Evolutionary conservation across 225 moss, liverwort and hornwort species (phyloP).

Genomic region (Neckera pumila): DNA sequence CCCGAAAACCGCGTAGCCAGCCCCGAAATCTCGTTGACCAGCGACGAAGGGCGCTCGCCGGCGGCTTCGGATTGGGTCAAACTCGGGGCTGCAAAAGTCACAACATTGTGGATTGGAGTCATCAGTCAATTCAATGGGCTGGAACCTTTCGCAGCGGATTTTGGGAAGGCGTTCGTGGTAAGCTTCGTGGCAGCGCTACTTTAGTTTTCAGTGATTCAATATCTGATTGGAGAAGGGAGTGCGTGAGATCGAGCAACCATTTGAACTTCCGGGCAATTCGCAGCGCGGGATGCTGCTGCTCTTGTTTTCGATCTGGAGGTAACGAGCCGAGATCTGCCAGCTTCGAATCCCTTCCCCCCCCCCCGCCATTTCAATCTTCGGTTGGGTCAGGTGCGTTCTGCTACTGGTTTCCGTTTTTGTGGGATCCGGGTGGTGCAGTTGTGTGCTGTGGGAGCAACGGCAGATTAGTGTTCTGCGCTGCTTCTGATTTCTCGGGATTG

Average conservation of each 20-base stretch:
- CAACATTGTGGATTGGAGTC: neutral
- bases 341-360: neutral
- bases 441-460: neutral
- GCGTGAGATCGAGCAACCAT: neutral
- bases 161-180: neutral
- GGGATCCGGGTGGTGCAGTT: neutral
- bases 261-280: too few relatives aligned
- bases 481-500: neutral
- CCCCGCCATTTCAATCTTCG: neutral
- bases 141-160: neutral
- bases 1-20: neutral
- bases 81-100: too few relatives aligned
- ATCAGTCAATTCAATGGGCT: neutral
- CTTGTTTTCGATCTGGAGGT: too few relatives aligned
- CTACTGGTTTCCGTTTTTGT: neutral
- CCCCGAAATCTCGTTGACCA: neutral
- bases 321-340: neutral
- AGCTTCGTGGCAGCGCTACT: neutral
- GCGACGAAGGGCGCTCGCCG: too few relatives aligned
- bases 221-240: neutral
- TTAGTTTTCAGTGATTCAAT: neutral
- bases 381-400: neutral
- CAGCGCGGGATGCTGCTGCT: neutral
- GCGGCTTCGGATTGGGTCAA: neutral
- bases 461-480: neutral